phyloP scores from a whole-genome alignment of 805 yeast species.

The Sugiyamaella americana region DNA sequence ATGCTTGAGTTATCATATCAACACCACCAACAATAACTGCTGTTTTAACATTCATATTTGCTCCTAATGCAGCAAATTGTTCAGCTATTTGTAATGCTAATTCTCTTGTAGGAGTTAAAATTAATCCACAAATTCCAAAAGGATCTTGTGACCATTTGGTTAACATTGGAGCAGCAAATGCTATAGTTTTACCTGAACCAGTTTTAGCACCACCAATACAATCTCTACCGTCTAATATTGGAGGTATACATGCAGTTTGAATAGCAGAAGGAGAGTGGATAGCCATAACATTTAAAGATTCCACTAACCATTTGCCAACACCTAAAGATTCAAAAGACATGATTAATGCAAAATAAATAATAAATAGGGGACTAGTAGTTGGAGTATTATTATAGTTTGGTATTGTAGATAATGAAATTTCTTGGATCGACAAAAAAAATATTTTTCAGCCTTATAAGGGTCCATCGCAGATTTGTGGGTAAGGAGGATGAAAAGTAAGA shows the following conservation, averaged over 20 bases:
- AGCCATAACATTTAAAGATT: slow-evolving; percentile 73
- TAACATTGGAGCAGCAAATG: slow-evolving; percentile 96
- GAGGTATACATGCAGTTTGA: slow-evolving; percentile 84
- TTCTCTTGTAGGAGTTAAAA: slow-evolving; percentile 85
- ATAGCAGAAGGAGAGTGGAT: slow-evolving; percentile 80
- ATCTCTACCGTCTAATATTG: slow-evolving; percentile 67
- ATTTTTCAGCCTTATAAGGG: not conserved
- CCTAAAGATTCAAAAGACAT: slow-evolving; percentile 58
- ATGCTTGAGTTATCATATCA: slow-evolving; percentile 82
- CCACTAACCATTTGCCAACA: slow-evolving; percentile 78
- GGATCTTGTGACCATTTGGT: slow-evolving; percentile 95
- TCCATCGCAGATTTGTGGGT: too few relatives aligned
- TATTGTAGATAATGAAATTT: not conserved
- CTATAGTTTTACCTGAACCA: slow-evolving; percentile 96
- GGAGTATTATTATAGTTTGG: too few relatives aligned
- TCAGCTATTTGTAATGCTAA: slow-evolving; percentile 95
- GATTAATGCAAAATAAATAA: not conserved
- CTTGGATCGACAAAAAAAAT: not conserved
- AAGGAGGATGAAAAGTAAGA: too few relatives aligned
- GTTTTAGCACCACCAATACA: slow-evolving; percentile 98
- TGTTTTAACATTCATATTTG: slow-evolving; percentile 79
- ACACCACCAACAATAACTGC: slow-evolving; percentile 90
- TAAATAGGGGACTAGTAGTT: too few relatives aligned
- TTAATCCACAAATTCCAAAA: slow-evolving; percentile 80
- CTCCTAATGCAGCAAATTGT: slow-evolving; percentile 89